Percentiles rank a stretch among this genome's conserved stretches.
Conservation (phyloP, 2,329 filamentous ascomycete species). For the Tolypocladium cylindrosporum region DNA sequence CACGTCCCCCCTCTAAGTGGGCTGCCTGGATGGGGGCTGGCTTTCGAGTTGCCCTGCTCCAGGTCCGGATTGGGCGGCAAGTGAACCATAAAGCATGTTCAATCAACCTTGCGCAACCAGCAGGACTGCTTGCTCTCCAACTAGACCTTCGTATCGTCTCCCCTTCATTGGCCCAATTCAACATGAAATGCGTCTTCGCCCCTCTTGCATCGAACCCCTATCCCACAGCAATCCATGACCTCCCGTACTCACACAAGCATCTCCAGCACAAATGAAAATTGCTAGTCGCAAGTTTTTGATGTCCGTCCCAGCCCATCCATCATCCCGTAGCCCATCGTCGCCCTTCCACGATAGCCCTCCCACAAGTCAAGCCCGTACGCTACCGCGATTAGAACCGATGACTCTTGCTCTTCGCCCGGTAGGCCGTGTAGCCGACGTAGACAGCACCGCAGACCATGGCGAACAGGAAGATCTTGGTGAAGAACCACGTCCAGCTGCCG, state of each 20-base stretch:
- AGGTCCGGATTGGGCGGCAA: not conserved
- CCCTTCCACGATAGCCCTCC: no score
- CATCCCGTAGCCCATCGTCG: not conserved
- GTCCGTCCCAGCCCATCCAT: not conserved
- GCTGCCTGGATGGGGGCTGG: not conserved
- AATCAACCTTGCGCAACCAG: not conserved
- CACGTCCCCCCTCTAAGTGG: not conserved
- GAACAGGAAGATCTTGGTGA: conserved; percentile 76
- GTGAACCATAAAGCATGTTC: not conserved
- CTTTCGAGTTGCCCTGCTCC: not conserved
- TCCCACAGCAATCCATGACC: not conserved
- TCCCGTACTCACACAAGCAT: not conserved
- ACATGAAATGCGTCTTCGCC: not conserved
- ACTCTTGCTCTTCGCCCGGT: conserved; percentile 55
- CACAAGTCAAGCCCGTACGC: not conserved
- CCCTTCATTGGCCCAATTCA: not conserved
- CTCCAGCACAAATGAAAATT: not conserved
- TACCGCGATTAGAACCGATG: conserved; percentile 40
- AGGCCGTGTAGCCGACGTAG: conserved; percentile 82
- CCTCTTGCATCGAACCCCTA: not conserved
- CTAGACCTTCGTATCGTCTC: not conserved
- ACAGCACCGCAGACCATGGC: conserved; percentile 54
- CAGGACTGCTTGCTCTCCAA: not conserved
- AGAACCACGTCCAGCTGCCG: conserved; percentile 50
- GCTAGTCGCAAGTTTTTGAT: not conserved